These are phyloP conservation scores for Penicillium sp. DNA, from an alignment of 2,329 filamentous ascomycete genomes.

Conservation along the genomic window DNA sequence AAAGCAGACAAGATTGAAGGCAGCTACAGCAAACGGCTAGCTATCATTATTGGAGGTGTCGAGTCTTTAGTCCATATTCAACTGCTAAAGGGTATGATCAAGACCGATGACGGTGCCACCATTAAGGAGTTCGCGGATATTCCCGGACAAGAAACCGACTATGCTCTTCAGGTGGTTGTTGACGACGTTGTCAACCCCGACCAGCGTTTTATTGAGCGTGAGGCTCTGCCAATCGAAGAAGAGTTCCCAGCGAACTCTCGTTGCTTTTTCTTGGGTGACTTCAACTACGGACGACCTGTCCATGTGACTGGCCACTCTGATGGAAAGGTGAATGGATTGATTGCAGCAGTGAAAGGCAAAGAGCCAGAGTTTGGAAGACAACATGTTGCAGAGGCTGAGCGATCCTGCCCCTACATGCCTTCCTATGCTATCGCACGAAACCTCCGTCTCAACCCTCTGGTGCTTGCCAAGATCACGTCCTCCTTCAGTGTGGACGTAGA, in stretches of 20 bases:
- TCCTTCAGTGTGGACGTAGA: conserved; percentile 84
- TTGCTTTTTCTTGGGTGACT: conserved; percentile 92
- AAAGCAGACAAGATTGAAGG: conserved; percentile 82
- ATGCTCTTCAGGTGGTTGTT: conserved; percentile 87
- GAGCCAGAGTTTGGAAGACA: conserved; percentile 79
- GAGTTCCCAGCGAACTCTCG: conserved; percentile 82
- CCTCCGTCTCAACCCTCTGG: conserved; percentile 77
- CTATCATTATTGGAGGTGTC: conserved; percentile 79
- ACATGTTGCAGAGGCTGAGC: conserved; percentile 70
- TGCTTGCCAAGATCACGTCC: conserved; percentile 93
- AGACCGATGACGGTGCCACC: conserved; percentile 86
- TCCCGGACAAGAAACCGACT: conserved; percentile 80
- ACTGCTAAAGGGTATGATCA: conserved; percentile 85
- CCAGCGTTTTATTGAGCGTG: conserved; percentile 86
- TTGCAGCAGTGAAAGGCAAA: conserved; percentile 69
- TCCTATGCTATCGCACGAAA: conserved; percentile 85
- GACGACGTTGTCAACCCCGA: conserved; percentile 89
- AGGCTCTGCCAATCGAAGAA: conserved; percentile 82
- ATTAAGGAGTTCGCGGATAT: conserved; percentile 91
- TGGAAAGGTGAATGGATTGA: conserved; percentile 74
- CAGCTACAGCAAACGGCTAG: conserved; percentile 86
- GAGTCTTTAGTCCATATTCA: conserved; percentile 90
- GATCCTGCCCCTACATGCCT: conserved; percentile 72
- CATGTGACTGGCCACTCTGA: conserved; percentile 72
- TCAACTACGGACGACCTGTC: conserved; percentile 86